A percentile compares a stretch with the other conserved stretches of the same genome.
These are phyloP conservation scores for Mrakiaceae sp. DNA, from an alignment of 1,284 basidiomycete species.

Conservation along the genomic window DNA sequence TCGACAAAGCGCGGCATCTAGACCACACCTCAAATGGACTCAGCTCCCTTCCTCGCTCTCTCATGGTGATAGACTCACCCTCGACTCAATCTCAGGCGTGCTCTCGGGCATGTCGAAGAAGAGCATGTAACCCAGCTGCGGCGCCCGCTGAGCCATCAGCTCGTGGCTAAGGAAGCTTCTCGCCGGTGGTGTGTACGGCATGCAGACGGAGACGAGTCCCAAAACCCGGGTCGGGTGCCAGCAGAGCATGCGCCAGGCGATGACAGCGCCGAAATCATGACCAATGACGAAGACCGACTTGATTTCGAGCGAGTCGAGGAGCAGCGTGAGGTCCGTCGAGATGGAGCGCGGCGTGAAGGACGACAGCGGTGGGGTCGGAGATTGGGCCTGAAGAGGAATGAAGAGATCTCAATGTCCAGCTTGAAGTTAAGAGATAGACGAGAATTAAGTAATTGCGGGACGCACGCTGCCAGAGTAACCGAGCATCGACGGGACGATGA, in stretches of 20 bases:
- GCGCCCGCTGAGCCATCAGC: not conserved
- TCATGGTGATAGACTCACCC: not conserved
- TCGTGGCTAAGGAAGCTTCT: not conserved
- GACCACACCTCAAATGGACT: no score
- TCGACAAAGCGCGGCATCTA: not conserved
- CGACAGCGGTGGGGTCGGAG: not conserved
- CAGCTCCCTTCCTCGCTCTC: no score
- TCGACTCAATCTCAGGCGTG: conserved; percentile 2
- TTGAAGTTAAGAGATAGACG: not conserved
- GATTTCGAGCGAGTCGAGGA: not conserved
- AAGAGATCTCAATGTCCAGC: not conserved
- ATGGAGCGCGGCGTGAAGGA: not conserved
- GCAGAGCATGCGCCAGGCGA: not conserved
- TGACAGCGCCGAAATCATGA: not conserved
- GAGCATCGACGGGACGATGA: conserved; percentile 1
- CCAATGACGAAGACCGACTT: not conserved
- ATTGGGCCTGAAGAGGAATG: no score
- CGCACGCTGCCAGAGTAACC: not conserved
- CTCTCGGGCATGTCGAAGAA: not conserved
- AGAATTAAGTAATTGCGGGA: not conserved
- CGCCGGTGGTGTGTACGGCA: not conserved
- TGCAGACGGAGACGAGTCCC: not conserved
- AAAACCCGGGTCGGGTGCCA: not conserved
- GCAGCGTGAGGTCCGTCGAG: not conserved
- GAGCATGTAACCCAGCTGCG: conserved; percentile 1